Evolutionary conservation across 73 alveolate genomes (phyloP).

Genomic region (Paramecium tetraurelia): DNA sequence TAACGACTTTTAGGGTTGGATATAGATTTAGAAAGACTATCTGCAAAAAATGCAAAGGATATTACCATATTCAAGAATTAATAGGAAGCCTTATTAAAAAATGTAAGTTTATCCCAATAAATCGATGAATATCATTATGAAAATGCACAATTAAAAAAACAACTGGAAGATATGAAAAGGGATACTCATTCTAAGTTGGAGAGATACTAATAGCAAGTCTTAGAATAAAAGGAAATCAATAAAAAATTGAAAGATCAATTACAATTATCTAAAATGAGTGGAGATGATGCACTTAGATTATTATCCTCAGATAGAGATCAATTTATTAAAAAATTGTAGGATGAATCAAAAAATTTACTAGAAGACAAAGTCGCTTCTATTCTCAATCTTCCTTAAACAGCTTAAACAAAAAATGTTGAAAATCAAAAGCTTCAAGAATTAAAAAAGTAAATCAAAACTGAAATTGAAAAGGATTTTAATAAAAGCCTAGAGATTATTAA

Average conservation of each 20-base stretch:
- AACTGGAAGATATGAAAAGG: not conserved
- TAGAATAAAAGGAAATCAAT: constrained; percentile 8
- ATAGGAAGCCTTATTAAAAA: constrained; percentile 7
- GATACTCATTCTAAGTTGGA: constrained; percentile 23
- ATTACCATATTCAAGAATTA: not conserved
- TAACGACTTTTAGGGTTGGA: constrained; percentile 46
- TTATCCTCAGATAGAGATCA: constrained; percentile 32
- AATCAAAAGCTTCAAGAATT: not conserved
- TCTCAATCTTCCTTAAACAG: constrained; percentile 24
- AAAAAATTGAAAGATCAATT: constrained; percentile 41
- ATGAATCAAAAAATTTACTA: constrained; percentile 30
- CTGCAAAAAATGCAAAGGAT: constrained; percentile 46
- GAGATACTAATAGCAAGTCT: not conserved
- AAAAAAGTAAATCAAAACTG: not conserved
- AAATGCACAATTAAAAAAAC: not conserved
- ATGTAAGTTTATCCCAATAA: not conserved
- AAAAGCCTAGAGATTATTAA: not conserved
- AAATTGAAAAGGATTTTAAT: constrained; percentile 49
- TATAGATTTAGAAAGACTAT: constrained; percentile 43
- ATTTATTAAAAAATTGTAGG: constrained; percentile 5
- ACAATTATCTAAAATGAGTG: constrained; percentile 17
- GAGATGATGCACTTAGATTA: constrained; percentile 42
- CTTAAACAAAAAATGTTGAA: not conserved
- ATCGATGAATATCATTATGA: constrained; percentile 3
- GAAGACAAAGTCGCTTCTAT: constrained; percentile 43